Conservation (phyloP, 352 stramenopile species). For the Phytophthora ohioensis region DNA sequence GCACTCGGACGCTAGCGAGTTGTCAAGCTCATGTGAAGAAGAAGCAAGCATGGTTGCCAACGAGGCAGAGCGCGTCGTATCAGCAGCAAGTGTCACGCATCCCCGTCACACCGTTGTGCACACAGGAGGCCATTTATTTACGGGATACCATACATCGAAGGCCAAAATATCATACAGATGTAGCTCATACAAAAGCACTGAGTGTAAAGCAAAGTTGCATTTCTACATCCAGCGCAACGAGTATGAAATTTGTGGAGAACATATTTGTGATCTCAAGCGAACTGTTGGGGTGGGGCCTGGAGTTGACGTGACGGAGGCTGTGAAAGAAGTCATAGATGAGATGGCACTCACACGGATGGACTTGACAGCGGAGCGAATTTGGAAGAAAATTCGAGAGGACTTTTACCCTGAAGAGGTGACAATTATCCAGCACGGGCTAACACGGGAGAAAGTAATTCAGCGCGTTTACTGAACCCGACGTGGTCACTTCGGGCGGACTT, state of each 20-base stretch:
- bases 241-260: not conserved
- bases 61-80: too few relatives aligned
- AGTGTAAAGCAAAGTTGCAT: conserved; percentile 1
- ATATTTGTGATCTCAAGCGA: not conserved
- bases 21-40: too few relatives aligned
- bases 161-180: not conserved
- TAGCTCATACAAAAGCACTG: not conserved
- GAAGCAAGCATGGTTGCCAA: too few relatives aligned
- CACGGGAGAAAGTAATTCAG: conserved; percentile 3
- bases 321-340: not conserved
- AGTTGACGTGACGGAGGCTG: not conserved
- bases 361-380: not conserved
- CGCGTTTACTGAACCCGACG: not conserved
- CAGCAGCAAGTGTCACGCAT: too few relatives aligned
- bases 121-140: too few relatives aligned
- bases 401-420: not conserved
- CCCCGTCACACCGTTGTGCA: too few relatives aligned
- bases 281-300: not conserved
- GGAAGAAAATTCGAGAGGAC: not conserved
- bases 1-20: too few relatives aligned
- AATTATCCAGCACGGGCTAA: not conserved
- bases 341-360: not conserved
- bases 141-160: too few relatives aligned
- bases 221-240: not conserved
- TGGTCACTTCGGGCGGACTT: not conserved